A percentile compares a stretch with the other conserved stretches of the same genome.
phyloP scores from a whole-genome alignment of 139 green algal genomes.

The Nannochloris sp. region DNA sequence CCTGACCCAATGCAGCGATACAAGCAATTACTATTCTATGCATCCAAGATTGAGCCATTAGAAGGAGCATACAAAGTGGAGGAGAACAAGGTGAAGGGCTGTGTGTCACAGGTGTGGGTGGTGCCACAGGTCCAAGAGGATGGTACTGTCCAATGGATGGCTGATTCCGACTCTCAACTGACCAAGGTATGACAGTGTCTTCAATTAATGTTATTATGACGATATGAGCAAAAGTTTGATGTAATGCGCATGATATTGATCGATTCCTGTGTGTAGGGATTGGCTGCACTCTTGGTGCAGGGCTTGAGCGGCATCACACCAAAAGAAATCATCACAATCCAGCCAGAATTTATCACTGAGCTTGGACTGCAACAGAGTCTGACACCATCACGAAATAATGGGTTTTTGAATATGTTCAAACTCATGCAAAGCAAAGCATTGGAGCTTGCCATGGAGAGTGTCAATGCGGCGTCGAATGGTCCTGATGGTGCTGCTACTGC shows the following conservation, averaged over 20 bases:
- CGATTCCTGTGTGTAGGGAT: too few species aligned
- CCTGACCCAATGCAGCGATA: constrained; percentile 57
- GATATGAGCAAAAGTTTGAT: too few species aligned
- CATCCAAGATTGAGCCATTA: constrained; percentile 78
- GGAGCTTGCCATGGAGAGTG: constrained; percentile 29
- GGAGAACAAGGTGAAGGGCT: constrained; percentile 92
- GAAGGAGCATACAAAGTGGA: constrained; percentile 49
- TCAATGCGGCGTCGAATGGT: neutral
- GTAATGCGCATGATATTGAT: too few species aligned
- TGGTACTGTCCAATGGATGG: constrained; percentile 76
- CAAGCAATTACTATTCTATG: constrained; percentile 97
- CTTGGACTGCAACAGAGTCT: constrained; percentile 90
- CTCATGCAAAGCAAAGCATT: constrained; percentile 81
- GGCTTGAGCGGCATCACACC: constrained; percentile 77
- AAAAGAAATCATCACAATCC: constrained; percentile 47
- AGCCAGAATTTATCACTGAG: constrained; percentile 75
- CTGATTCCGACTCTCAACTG: constrained; percentile 92
- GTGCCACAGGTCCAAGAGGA: constrained; percentile 53
- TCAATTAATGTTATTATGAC: too few species aligned
- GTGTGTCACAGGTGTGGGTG: constrained; percentile 93
- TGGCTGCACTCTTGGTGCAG: constrained; percentile 82
- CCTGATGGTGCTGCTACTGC: neutral
- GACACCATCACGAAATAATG: constrained; percentile 95
- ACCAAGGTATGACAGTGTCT: constrained; percentile 82
- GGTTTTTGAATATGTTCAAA: constrained; percentile 93